Percentiles rank a stretch among this genome's conserved stretches.
Evolutionary conservation across 331 rosid genomes (phyloP).

Genomic region (Spiraea crenata): DNA sequence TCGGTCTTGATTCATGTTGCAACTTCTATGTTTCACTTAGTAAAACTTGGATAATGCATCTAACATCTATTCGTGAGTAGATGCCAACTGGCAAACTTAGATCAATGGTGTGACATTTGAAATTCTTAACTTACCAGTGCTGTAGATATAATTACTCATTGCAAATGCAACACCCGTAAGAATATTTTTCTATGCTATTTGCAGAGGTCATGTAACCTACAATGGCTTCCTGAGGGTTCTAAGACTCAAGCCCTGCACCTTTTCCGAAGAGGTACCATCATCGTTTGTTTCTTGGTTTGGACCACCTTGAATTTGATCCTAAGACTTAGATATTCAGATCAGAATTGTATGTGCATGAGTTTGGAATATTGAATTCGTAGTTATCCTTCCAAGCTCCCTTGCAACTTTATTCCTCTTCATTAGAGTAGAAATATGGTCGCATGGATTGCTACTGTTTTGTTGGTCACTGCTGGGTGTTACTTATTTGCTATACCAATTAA

Average conservation of each 20-base stretch:
- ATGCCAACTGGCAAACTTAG: not conserved
- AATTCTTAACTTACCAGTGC: not conserved
- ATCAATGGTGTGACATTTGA: not conserved
- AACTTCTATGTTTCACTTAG: not conserved
- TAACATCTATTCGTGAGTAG: not conserved
- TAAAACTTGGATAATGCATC: not conserved
- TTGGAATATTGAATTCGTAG: not conserved
- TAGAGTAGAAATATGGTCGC: not conserved
- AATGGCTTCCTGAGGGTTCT: conserved; percentile 66
- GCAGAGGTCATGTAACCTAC: conserved; percentile 80
- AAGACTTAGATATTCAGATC: not conserved
- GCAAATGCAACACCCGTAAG: not conserved
- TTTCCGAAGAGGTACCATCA: conserved; percentile 58
- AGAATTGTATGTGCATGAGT: not conserved
- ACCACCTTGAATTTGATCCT: not conserved
- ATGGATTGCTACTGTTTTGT: not conserved
- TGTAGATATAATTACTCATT: not conserved
- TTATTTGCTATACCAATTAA: not conserved
- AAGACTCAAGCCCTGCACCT: conserved; percentile 58
- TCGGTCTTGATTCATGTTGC: conserved; percentile 2
- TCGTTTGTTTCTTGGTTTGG: not conserved
- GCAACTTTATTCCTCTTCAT: not conserved
- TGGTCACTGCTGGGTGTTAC: not conserved
- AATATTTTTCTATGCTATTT: conserved; percentile 22
- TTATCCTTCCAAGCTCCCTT: not conserved